Evolutionary conservation across 2,329 filamentous ascomycete species (phyloP), one percentile per base, ranked within the genome.

Genomic region (Microcyclosporella mali): DNA sequence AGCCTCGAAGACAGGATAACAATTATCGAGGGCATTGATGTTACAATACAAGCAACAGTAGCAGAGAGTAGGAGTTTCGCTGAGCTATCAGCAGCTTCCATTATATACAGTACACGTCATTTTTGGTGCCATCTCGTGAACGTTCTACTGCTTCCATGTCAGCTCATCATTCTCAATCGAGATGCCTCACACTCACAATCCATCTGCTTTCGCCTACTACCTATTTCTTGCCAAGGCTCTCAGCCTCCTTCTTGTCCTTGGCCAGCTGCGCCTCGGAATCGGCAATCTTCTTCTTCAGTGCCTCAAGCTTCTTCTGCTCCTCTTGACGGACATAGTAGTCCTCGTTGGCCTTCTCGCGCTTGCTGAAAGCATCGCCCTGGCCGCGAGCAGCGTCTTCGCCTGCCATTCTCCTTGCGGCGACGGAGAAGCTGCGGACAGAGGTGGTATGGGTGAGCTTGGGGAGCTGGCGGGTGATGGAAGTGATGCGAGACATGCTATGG

Each of bases 331-430:
- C 88, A 70, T 85, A 86, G 57, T 79, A 79, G 66, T 88, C 83
- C 73, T 97, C 92, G 64, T 73, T 77, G 56, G 90, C 90, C 65
- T 83, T 79, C 71, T 98, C 92, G 59, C 92, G 88, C 71, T 84
- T 84, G 71, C 83, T 87, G 79, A 95, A 98, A 44, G 87, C 81
- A 65, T 98, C 90, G 58, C 90, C 94, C 55, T 57, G 51, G 6
- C 63, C 62, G 52, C 70, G 61, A 14, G 67, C 70, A 44, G 70
- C 65, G 43, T 71, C 66, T 28, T 70, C 70, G 35, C 45, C 66
- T 37, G 66, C 57, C 67, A 71, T 68, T 45, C 61, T 59, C 37
- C 66, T 63, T 39, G 67, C 57, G 31, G 66, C 63, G 45, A 63
- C 59, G 43, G 66, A 66, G 63, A 74, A 70, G 52, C 50, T 63